Evolutionary conservation across 208 protist species (phyloP).

Genomic region (Angomonas ambiguus): DNA sequence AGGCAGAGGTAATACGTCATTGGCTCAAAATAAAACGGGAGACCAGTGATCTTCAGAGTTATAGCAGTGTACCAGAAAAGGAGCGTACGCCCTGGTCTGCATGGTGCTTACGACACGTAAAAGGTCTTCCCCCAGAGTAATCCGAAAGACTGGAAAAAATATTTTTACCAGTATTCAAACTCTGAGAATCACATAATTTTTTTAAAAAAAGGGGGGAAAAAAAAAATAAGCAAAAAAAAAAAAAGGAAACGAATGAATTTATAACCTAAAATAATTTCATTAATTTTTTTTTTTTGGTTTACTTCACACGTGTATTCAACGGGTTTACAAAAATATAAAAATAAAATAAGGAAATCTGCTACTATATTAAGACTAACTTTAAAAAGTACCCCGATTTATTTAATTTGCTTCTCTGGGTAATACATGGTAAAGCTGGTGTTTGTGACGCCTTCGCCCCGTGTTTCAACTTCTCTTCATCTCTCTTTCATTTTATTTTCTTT

Average conservation of each 20-base stretch:
- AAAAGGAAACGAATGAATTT: not conserved
- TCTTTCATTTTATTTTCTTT: conserved; percentile 7
- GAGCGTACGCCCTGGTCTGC: conserved; percentile 38
- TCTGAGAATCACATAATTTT: not conserved
- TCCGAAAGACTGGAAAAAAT: no score
- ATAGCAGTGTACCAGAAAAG: conserved; percentile 24
- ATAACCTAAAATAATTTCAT: not conserved
- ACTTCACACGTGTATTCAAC: not conserved
- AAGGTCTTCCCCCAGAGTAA: not conserved
- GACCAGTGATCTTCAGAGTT: conserved; percentile 29
- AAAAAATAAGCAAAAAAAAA: not conserved
- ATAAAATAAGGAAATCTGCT: conserved; percentile 1
- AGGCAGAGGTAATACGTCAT: conserved; percentile 2
- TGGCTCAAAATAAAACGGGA: conserved; percentile 23
- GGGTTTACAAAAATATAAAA: conserved; percentile 7
- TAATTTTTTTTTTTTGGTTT: not conserved
- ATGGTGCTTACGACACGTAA: conserved; percentile 36
- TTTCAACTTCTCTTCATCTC: not conserved
- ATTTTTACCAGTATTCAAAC: not conserved
- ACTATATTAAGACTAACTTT: no score
- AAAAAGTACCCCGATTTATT: no score
- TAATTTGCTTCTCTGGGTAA: no score
- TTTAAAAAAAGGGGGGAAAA: no score
- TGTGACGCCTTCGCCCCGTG: no score
- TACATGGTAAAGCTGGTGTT: no score